Conservation (phyloP, 257 asterid species). For the Galeopsis tetrahit region DNA sequence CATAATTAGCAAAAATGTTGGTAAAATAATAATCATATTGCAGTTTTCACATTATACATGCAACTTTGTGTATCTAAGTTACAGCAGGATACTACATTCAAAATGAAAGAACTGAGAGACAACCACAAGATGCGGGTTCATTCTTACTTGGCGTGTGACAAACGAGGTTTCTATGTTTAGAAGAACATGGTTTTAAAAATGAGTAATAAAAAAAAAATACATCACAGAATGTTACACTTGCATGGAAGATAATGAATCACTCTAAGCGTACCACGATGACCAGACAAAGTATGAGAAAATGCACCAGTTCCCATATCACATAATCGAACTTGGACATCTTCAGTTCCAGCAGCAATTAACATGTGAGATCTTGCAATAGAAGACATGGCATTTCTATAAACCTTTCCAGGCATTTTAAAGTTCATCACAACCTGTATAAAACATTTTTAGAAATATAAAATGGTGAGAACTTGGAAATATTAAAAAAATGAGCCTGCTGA, state of each 20-base stretch:
- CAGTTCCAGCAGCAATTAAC: slow-evolving; percentile 96
- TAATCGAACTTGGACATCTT: slow-evolving; percentile 98
- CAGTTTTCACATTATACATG: background rate
- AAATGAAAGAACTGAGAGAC: slow-evolving; percentile 6
- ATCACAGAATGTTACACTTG: slow-evolving; percentile 11
- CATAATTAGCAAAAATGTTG: background rate
- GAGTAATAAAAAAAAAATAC: background rate
- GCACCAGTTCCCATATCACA: slow-evolving; percentile 99
- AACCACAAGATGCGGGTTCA: background rate
- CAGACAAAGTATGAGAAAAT: slow-evolving; percentile 95
- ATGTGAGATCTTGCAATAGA: slow-evolving; percentile 83
- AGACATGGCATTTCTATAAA: slow-evolving; percentile 90
- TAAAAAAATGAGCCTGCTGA: background rate
- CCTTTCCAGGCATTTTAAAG: slow-evolving; percentile 99
- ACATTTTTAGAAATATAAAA: slow-evolving; percentile 31
- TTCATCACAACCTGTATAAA: slow-evolving; percentile 69
- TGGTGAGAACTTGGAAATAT: slow-evolving; percentile 5
- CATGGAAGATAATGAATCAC: slow-evolving; percentile 24
- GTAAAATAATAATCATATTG: background rate
- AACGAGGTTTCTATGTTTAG: background rate
- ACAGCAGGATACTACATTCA: slow-evolving; percentile 12
- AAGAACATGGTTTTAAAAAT: background rate
- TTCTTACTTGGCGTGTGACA: background rate
- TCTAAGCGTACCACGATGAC: slow-evolving; percentile 89
- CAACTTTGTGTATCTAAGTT: slow-evolving; percentile 4